These are phyloP conservation scores for Kodamaea fungicola DNA, from an alignment of 1,139 yeast species.

Conservation along the genomic window DNA sequence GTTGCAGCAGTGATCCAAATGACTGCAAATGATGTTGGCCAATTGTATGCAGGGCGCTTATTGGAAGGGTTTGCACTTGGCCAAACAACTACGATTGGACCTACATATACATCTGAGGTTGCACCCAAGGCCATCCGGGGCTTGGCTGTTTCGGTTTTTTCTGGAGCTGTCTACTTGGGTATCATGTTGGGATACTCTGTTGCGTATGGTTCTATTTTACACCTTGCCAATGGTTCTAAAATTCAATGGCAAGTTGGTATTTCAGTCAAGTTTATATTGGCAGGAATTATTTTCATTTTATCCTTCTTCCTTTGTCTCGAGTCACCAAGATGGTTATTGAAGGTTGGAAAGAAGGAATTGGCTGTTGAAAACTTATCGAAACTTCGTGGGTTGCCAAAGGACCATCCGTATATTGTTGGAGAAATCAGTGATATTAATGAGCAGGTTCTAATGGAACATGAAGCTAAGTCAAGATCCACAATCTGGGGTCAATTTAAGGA, in stretches of 20 bases:
- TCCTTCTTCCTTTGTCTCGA: constrained; percentile 38
- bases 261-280: constrained; percentile 33
- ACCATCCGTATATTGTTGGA: constrained; percentile 49
- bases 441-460: constrained; percentile 36
- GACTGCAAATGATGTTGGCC: constrained; percentile 43
- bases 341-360: constrained; percentile 30
- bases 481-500: constrained; percentile 26
- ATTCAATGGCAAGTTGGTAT: constrained; percentile 31
- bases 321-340: constrained; percentile 46
- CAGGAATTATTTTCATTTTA: constrained; percentile 36
- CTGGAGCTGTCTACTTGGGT: constrained; percentile 56
- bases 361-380: constrained; percentile 37
- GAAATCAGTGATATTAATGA: constrained; percentile 51
- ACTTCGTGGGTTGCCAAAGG: constrained; percentile 47
- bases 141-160: constrained; percentile 44
- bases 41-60: constrained; percentile 51
- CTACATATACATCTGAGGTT: constrained; percentile 50
- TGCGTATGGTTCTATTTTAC: constrained; percentile 39
- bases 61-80: constrained; percentile 56
- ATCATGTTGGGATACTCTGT: constrained; percentile 50
- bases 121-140: constrained; percentile 55
- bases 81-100: constrained; percentile 55
- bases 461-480: constrained; percentile 29
- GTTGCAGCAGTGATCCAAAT: constrained; percentile 48
- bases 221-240: constrained; percentile 24